These are phyloP conservation scores for Tolypocladium paradoxum DNA, from an alignment of 2,329 filamentous ascomycete species.

Conservation along the genomic window DNA sequence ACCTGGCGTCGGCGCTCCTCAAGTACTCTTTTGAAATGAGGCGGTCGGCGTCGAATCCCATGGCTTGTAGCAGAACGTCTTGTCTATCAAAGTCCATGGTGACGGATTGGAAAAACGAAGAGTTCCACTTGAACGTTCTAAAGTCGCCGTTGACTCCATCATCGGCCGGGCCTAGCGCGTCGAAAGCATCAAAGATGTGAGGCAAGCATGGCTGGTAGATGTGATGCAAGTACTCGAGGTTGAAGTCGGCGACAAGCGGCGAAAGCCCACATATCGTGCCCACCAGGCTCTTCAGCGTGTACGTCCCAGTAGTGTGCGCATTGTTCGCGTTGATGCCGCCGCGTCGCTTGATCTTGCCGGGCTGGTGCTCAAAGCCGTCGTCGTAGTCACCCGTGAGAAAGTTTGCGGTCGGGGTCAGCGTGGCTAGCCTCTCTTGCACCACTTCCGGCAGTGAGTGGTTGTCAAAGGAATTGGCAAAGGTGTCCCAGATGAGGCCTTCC, in stretches of 20 bases:
- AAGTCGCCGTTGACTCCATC: conserved; percentile 6
- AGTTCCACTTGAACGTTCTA: conserved; percentile 17
- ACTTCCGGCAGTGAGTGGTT: conserved; percentile 20
- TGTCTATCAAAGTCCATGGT: conserved; percentile 23
- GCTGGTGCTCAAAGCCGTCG: conserved; percentile 18
- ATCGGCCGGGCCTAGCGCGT: neutral
- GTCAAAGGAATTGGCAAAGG: conserved; percentile 19
- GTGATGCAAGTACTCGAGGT: neutral
- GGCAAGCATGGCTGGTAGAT: neutral
- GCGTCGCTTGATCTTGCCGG: conserved; percentile 6
- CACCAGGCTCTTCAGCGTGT: conserved; percentile 27
- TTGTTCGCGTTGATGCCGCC: conserved; percentile 29
- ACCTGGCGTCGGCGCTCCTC: conserved; percentile 14
- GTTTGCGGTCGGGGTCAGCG: conserved; percentile 20
- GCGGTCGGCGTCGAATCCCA: conserved; percentile 18
- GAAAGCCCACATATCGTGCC: conserved; percentile 3
- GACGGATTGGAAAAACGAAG: conserved; percentile 20
- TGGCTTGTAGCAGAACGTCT: conserved; percentile 14
- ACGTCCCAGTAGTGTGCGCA: conserved; percentile 29
- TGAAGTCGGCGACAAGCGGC: neutral
- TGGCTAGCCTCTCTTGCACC: conserved; percentile 15
- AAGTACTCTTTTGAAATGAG: conserved; percentile 19
- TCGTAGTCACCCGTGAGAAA: conserved; percentile 24
- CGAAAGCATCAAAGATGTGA: neutral
- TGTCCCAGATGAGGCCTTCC: conserved; percentile 24